Conservation (phyloP, 257 asterid species). For the Solanum corneliomulleri region DNA sequence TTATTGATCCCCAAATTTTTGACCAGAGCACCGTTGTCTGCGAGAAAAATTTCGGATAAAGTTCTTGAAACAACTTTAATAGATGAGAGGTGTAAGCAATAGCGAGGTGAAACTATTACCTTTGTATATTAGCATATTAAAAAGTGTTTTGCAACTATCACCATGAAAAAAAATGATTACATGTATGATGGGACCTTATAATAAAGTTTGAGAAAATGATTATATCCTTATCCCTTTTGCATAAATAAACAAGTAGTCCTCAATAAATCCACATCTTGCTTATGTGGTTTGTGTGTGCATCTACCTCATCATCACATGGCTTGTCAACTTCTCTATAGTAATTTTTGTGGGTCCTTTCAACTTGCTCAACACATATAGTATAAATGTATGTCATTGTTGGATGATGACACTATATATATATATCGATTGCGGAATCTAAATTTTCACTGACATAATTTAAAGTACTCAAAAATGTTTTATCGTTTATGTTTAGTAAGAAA, state of each 20-base stretch:
- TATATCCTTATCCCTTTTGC: neutral
- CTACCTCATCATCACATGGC: neutral
- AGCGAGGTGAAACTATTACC: neutral
- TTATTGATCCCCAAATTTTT: too few species aligned
- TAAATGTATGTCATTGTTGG: neutral
- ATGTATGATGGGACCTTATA: neutral
- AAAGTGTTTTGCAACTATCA: neutral
- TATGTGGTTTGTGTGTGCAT: neutral
- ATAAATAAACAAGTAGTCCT: neutral
- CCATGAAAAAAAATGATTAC: neutral
- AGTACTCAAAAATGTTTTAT: too few species aligned
- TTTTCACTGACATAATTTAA: too few species aligned
- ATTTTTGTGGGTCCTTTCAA: neutral
- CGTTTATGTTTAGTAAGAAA: too few species aligned
- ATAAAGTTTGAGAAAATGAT: neutral
- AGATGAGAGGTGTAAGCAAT: too few species aligned
- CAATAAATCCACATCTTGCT: neutral
- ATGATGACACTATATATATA: neutral
- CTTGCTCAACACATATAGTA: neutral
- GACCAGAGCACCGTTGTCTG: too few species aligned
- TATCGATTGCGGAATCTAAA: fast-evolving
- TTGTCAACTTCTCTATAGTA: neutral
- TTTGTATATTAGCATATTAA: neutral
- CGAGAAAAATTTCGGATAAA: too few species aligned
- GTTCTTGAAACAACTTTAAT: too few species aligned